These are phyloP conservation scores for Arthrinium phaeospermum DNA, from an alignment of 2,329 filamentous ascomycete genomes.

Conservation along the genomic window DNA sequence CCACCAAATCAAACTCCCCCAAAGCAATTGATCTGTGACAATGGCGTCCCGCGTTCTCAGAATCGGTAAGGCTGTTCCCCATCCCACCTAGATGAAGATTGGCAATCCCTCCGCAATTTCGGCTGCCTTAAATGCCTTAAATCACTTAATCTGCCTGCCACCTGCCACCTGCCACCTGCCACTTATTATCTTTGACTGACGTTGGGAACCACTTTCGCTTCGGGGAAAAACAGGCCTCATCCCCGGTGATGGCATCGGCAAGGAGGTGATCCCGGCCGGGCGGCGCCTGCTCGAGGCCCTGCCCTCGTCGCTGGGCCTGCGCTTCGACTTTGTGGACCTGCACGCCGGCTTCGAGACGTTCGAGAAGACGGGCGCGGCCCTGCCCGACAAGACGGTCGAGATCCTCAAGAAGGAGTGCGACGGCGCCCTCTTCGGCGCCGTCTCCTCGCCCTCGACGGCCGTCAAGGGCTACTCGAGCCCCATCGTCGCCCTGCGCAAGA, in stretches of 20 bases:
- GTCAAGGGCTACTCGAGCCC: slow-evolving; percentile 96
- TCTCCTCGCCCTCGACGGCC: slow-evolving; percentile 86
- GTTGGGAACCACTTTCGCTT: background rate
- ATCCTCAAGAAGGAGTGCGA: slow-evolving; percentile 91
- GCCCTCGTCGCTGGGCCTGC: slow-evolving; percentile 85
- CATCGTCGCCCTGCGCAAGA: slow-evolving; percentile 95
- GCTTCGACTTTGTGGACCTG: slow-evolving; percentile 93
- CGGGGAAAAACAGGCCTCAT: slow-evolving; percentile 75
- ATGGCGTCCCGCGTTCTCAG: slow-evolving; percentile 70
- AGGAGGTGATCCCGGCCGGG: slow-evolving; percentile 96
- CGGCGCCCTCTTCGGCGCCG: slow-evolving; percentile 94
- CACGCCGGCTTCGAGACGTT: slow-evolving; percentile 94
- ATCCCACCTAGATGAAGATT: background rate
- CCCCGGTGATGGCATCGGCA: slow-evolving; percentile 96
- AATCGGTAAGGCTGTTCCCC: slow-evolving; percentile 60
- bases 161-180: too few species aligned
- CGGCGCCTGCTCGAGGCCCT: slow-evolving; percentile 91
- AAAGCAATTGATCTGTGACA: slow-evolving; percentile 41
- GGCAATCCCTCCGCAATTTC: background rate
- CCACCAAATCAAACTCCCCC: too few species aligned
- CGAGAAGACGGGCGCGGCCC: slow-evolving; percentile 83
- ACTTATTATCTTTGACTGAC: too few species aligned
- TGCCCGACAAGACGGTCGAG: slow-evolving; percentile 90
- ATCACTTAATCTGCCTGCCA: background rate
- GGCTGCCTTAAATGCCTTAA: background rate